These are phyloP conservation scores for Microcyclospora tardicrescens DNA, from an alignment of 2,329 filamentous ascomycete genomes.

Conservation along the genomic window DNA sequence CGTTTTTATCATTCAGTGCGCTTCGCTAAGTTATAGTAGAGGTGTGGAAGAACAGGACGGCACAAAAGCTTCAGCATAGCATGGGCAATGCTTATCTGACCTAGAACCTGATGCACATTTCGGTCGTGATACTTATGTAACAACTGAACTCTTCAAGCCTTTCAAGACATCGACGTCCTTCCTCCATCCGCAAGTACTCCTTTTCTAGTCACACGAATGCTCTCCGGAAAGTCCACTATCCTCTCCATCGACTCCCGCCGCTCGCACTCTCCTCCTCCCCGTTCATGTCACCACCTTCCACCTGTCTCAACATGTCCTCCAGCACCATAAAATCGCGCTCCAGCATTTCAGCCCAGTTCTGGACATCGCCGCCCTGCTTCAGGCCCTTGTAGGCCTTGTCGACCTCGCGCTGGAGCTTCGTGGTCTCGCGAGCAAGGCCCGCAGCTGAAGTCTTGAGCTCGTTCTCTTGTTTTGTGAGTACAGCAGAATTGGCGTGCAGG, in stretches of 20 bases:
- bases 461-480: conserved; percentile 54
- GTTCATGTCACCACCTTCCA: conserved; percentile 15
- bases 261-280: conserved; percentile 14
- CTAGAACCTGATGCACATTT: too few relatives aligned
- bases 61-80: too few relatives aligned
- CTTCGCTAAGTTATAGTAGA: too few relatives aligned
- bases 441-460: conserved; percentile 29
- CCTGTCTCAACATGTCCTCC: conserved; percentile 25
- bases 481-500: conserved; percentile 55
- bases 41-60: too few relatives aligned
- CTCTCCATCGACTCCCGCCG: conserved; percentile 18
- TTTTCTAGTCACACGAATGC: too few relatives aligned
- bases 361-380: conserved; percentile 69
- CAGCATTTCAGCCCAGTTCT: conserved; percentile 79
- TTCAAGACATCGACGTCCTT: too few relatives aligned
- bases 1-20: too few relatives aligned
- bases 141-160: too few relatives aligned
- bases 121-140: too few relatives aligned
- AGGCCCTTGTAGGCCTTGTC: conserved; percentile 50
- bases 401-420: conserved; percentile 51
- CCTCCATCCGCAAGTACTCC: too few relatives aligned
- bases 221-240: background rate
- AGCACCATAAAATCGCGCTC: conserved; percentile 30
- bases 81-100: too few relatives aligned
- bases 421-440: conserved; percentile 50